These are phyloP conservation scores for Ceratocystis variospora DNA, from an alignment of 2,329 filamentous ascomycete species.

Conservation along the genomic window DNA sequence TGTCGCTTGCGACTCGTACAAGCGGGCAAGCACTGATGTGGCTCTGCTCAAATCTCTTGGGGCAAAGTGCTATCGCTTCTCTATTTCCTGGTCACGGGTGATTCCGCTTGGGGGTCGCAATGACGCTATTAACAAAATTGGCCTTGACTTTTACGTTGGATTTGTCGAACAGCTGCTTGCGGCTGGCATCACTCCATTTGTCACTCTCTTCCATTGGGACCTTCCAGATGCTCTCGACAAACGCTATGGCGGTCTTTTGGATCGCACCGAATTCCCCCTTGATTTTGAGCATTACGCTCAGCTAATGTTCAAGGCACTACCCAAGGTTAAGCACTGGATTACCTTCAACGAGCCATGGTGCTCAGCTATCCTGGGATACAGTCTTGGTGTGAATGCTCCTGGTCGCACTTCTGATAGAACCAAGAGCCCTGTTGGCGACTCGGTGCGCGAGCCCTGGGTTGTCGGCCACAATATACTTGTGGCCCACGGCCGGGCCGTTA, in stretches of 20 bases:
- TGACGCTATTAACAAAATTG: slow-evolving; percentile 66
- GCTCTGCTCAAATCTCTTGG: slow-evolving; percentile 60
- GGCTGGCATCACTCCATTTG: slow-evolving; percentile 63
- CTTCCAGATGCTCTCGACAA: slow-evolving; percentile 64
- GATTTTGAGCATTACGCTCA: slow-evolving; percentile 72
- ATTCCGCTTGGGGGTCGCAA: slow-evolving; percentile 74
- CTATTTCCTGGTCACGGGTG: slow-evolving; percentile 70
- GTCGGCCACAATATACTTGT: slow-evolving; percentile 69
- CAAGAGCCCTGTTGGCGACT: slow-evolving; percentile 59
- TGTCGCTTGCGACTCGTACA: slow-evolving; percentile 76
- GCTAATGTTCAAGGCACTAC: slow-evolving; percentile 58
- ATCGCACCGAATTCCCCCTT: slow-evolving; percentile 66
- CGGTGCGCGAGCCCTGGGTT: slow-evolving; percentile 64
- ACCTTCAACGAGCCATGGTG: slow-evolving; percentile 89
- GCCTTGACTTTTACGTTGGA: slow-evolving; percentile 63
- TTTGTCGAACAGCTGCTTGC: slow-evolving; percentile 66
- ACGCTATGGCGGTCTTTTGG: slow-evolving; percentile 68
- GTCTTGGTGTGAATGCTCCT: slow-evolving; percentile 62
- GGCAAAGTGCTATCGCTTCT: slow-evolving; percentile 68
- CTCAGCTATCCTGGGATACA: slow-evolving; percentile 67
- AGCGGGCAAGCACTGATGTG: slow-evolving; percentile 64
- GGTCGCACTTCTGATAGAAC: slow-evolving; percentile 65
- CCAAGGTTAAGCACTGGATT: slow-evolving; percentile 75
- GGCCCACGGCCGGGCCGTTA: slow-evolving; percentile 67
- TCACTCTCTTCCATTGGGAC: slow-evolving; percentile 84